Percentiles rank a stretch among this genome's conserved stretches.
Conservation (phyloP, 225 moss, liverwort and hornwort species). For the Physcomitrellopsis africana region DNA sequence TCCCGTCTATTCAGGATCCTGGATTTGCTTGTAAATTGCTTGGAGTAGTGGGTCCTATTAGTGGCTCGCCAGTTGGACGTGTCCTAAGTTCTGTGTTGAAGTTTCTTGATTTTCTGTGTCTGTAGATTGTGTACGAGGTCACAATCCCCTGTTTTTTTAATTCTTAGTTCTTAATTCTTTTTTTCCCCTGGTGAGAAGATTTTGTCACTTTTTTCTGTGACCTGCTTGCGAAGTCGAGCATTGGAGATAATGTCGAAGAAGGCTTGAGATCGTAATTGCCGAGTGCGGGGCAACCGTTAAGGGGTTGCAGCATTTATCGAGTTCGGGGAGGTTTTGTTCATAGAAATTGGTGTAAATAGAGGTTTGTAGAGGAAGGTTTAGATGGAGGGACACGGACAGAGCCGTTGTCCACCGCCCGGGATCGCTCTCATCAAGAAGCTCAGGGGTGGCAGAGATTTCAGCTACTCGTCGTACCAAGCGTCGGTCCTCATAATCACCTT, state of each 20-base stretch:
- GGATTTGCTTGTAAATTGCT: not conserved
- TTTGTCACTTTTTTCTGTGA: not conserved
- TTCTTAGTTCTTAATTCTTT: not conserved
- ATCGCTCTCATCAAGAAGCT: slow-evolving; percentile 29
- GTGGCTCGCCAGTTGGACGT: slow-evolving; percentile 3
- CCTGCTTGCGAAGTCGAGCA: slow-evolving; percentile 27
- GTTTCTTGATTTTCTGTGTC: not conserved
- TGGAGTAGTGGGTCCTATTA: not conserved
- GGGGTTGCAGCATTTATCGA: not conserved
- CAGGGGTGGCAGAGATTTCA: slow-evolving; percentile 34
- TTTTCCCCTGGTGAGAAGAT: too few species aligned
- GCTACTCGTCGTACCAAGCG: slow-evolving; percentile 34
- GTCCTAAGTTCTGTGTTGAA: not conserved
- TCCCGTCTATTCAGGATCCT: not conserved
- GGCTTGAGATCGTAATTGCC: not conserved
- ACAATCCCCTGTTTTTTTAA: not conserved
- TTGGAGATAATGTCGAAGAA: slow-evolving; percentile 17
- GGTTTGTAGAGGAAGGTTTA: slow-evolving; percentile 2
- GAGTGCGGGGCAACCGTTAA: too few species aligned
- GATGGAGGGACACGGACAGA: slow-evolving; percentile 31
- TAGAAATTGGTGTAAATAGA: not conserved
- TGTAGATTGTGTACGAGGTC: not conserved
- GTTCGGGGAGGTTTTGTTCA: not conserved
- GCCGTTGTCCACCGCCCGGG: slow-evolving; percentile 41
- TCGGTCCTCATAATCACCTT: slow-evolving; percentile 75